These are phyloP conservation scores for Fomitiporia mediterranea DNA, from an alignment of 1,284 basidiomycete genomes.

Conservation along the genomic window DNA sequence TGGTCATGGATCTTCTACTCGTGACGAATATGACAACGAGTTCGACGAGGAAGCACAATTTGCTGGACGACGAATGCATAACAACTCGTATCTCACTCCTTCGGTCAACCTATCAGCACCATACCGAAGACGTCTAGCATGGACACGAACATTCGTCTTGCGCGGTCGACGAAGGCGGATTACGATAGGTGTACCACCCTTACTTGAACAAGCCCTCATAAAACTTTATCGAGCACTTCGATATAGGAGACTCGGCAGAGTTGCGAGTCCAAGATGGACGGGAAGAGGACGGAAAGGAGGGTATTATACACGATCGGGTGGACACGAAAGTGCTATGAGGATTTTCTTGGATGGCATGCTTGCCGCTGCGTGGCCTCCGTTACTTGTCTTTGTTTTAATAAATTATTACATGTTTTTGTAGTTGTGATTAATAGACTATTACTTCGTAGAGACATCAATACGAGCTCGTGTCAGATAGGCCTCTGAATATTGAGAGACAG, in stretches of 20 bases:
- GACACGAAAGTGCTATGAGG: neutral
- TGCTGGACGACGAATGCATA: neutral
- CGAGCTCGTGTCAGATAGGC: too few relatives aligned
- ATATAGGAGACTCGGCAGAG: too few relatives aligned
- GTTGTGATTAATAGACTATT: too few relatives aligned
- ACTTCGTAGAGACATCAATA: too few relatives aligned
- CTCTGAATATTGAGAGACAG: too few relatives aligned
- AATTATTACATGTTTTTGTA: constrained; percentile 18
- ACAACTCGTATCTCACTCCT: neutral
- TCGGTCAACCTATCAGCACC: too few relatives aligned
- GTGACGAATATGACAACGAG: constrained; percentile 4
- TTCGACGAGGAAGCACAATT: too few relatives aligned
- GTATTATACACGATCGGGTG: too few relatives aligned
- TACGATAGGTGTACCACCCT: constrained; percentile 9
- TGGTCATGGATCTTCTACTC: neutral
- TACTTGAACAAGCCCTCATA: neutral
- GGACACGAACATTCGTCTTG: constrained; percentile 17
- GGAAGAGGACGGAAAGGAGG: neutral
- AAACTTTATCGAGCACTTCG: neutral
- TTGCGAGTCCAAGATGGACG: too few relatives aligned
- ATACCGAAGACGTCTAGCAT: neutral
- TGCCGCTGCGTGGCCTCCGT: constrained; percentile 15
- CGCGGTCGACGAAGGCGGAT: constrained; percentile 8
- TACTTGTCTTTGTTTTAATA: constrained; percentile 19
- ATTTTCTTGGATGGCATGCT: constrained; percentile 12